These are phyloP conservation scores for Orbilia brochopaga DNA, from an alignment of 2,329 filamentous ascomycete genomes.

Conservation along the genomic window DNA sequence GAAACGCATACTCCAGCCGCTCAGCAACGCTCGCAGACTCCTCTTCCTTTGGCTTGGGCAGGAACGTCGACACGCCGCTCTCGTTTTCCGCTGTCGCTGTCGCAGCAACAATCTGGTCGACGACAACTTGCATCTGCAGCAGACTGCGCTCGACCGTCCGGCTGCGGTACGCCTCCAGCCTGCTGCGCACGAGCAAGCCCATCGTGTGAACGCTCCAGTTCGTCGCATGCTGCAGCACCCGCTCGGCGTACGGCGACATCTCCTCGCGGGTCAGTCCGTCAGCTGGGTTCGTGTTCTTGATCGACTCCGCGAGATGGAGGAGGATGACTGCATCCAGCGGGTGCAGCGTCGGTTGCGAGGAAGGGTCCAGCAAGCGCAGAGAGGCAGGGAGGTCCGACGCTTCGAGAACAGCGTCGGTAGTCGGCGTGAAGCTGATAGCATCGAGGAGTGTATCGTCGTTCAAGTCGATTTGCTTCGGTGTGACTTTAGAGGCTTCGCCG, in stretches of 20 bases:
- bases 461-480: constrained; percentile 74
- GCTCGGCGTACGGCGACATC: constrained; percentile 85
- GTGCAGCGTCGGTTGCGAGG: constrained; percentile 79
- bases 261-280: constrained; percentile 91
- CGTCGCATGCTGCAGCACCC: constrained; percentile 83
- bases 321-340: constrained; percentile 89
- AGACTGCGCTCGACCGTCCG: constrained; percentile 88
- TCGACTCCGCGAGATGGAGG: constrained; percentile 77
- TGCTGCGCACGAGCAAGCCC: constrained; percentile 82
- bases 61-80: constrained; percentile 60
- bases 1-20: constrained; percentile 81
- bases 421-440: constrained; percentile 73
- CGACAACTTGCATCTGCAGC: constrained; percentile 89
- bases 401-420: constrained; percentile 59
- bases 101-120: constrained; percentile 92
- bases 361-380: constrained; percentile 72
- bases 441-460: constrained; percentile 95
- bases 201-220: constrained; percentile 99
- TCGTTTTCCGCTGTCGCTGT: constrained; percentile 64
- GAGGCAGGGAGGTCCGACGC: constrained; percentile 65
- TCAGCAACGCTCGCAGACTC: constrained; percentile 80
- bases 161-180: constrained; percentile 86
- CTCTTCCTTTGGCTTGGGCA: constrained; percentile 66
- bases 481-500: constrained; percentile 1
- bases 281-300: constrained; percentile 84